These are phyloP conservation scores for Platismatia glauca DNA, from an alignment of 495 filamentous ascomycete genomes.

Conservation along the genomic window DNA sequence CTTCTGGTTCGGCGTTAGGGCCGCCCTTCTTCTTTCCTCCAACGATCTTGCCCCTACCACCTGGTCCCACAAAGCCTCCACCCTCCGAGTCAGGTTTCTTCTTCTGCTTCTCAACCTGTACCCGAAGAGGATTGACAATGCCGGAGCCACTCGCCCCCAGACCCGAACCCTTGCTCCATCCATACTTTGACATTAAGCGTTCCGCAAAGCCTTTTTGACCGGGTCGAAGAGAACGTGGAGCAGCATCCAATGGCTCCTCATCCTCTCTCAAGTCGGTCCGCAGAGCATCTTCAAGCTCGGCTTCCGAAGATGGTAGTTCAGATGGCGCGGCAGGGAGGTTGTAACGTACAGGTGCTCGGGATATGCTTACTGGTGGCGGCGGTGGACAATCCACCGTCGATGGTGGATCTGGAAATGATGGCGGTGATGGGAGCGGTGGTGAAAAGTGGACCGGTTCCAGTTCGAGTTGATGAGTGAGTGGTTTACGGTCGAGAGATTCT, in stretches of 20 bases:
- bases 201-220: constrained; percentile 79
- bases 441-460: constrained; percentile 27
- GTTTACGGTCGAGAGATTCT: constrained; percentile 20
- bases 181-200: constrained; percentile 77
- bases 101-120: constrained; percentile 73
- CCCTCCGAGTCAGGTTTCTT: constrained; percentile 71
- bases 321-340: constrained; percentile 51
- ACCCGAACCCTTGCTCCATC: constrained; percentile 81
- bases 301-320: constrained; percentile 48
- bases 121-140: constrained; percentile 72
- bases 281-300: constrained; percentile 45
- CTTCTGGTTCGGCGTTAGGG: constrained; percentile 38
- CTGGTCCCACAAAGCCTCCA: constrained; percentile 62
- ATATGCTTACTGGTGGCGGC: constrained; percentile 53
- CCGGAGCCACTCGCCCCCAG: constrained; percentile 72
- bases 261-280: constrained; percentile 13
- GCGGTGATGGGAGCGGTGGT: constrained; percentile 30
- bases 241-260: constrained; percentile 27
- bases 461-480: constrained; percentile 17
- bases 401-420: constrained; percentile 16
- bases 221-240: constrained; percentile 56
- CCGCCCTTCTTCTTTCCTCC: constrained; percentile 49
- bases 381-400: constrained; percentile 24
- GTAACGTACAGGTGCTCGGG: constrained; percentile 81
- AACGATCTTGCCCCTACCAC: constrained; percentile 71